Conservation (phyloP, 139 green algal genomes). For the Microglena sp. region DNA sequence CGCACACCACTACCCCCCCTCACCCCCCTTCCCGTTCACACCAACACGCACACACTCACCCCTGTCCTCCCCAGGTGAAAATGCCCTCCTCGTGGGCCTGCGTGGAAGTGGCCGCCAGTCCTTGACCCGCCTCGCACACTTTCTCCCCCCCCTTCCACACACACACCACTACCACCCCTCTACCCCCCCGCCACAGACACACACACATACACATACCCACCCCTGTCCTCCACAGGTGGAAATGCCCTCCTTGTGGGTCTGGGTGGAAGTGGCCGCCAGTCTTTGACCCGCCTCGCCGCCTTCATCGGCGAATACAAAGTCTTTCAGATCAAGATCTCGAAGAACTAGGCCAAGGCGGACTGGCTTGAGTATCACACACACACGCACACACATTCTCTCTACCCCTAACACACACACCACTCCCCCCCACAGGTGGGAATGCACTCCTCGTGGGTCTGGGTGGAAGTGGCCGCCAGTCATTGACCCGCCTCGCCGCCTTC, state of each 20-base stretch:
- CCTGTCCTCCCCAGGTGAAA: slow-evolving; percentile 52
- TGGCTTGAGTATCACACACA: slow-evolving; percentile 54
- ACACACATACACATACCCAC: too few species aligned
- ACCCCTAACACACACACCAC: too few species aligned
- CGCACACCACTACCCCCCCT: too few species aligned
- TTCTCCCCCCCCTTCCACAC: too few species aligned
- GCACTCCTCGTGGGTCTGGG: slow-evolving; percentile 68
- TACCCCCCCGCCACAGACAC: too few species aligned
- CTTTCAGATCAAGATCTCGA: slow-evolving; percentile 65
- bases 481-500: slow-evolving; percentile 59
- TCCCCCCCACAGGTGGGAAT: slow-evolving; percentile 41
- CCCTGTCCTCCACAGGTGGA: slow-evolving; percentile 52
- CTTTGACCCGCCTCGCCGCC: slow-evolving; percentile 52
- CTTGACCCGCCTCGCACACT: slow-evolving; percentile 55
- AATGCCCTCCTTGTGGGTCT: slow-evolving; percentile 68
- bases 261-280: slow-evolving; percentile 57
- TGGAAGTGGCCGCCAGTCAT: slow-evolving; percentile 51
- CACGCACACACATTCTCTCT: too few species aligned
- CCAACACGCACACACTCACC: too few species aligned
- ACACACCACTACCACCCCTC: too few species aligned
- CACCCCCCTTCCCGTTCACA: too few species aligned
- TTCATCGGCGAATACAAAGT: slow-evolving; percentile 60
- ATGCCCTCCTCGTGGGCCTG: slow-evolving; percentile 67
- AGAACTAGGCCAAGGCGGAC: slow-evolving; percentile 57
- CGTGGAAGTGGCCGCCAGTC: slow-evolving; percentile 56